phyloP scores from a whole-genome alignment of 1,284 basidiomycete species.

The Abortiporus biennis region DNA sequence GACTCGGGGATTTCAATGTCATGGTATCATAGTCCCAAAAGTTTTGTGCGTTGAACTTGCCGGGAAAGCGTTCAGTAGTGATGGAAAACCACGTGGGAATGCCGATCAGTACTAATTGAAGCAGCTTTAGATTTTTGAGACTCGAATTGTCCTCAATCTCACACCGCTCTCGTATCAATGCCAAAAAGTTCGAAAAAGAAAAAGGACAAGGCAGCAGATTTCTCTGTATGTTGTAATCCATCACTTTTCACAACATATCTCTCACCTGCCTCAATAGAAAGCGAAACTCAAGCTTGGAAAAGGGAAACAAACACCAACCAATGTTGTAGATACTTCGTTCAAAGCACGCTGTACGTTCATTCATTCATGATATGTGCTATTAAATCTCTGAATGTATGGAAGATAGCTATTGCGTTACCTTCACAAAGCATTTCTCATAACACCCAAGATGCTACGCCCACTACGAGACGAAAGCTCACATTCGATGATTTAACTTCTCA shows the following conservation, averaged over 20 bases:
- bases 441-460: slow-evolving; percentile 51
- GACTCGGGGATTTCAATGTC: no score
- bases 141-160: no score
- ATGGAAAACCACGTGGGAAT: no score
- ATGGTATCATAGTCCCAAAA: no score
- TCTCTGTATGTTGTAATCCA: slow-evolving; percentile 48
- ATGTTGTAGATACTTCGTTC: slow-evolving; percentile 94
- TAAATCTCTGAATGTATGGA: slow-evolving; percentile 5
- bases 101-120: no score
- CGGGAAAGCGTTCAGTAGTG: no score
- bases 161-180: slow-evolving; percentile 45
- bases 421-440: slow-evolving; percentile 67
- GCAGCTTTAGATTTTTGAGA: no score
- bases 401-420: slow-evolving; percentile 85
- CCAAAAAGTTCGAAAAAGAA: slow-evolving; percentile 84
- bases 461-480: slow-evolving; percentile 72
- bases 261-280: no score
- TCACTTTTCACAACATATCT: slow-evolving; percentile 1
- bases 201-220: slow-evolving; percentile 86
- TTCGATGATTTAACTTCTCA: slow-evolving; percentile 78
- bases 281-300: slow-evolving; percentile 95
- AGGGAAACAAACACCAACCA: slow-evolving; percentile 78
- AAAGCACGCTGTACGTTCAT: slow-evolving; percentile 76
- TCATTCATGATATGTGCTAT: not conserved
- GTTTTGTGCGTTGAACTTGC: no score